These are phyloP conservation scores for Cryphonectria naterciae DNA, from an alignment of 2,329 filamentous ascomycete species.

Conservation along the genomic window DNA sequence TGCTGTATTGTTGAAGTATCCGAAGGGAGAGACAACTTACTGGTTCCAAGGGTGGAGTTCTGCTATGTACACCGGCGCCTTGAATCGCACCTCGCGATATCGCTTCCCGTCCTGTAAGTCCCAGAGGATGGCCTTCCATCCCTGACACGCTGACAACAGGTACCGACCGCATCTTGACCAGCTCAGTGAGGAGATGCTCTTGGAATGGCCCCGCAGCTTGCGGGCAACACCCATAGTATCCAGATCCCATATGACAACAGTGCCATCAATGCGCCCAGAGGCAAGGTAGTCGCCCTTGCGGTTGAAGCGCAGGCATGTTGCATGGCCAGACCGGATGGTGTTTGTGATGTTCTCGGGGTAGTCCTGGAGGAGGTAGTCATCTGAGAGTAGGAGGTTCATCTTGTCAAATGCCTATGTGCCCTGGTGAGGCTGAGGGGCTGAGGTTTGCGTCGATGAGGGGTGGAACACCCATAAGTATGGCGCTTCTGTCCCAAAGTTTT, in stretches of 20 bases:
- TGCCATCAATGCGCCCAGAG: slow-evolving; percentile 91
- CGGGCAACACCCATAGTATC: slow-evolving; percentile 96
- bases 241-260: slow-evolving; percentile 93
- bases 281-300: slow-evolving; percentile 93
- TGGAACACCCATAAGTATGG: not conserved
- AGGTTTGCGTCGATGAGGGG: not conserved
- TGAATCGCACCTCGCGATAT: slow-evolving; percentile 84
- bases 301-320: slow-evolving; percentile 80
- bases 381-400: slow-evolving; percentile 65
- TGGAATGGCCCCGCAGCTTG: slow-evolving; percentile 90
- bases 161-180: slow-evolving; percentile 94
- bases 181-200: slow-evolving; percentile 91
- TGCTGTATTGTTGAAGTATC: not conserved
- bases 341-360: slow-evolving; percentile 90
- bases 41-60: slow-evolving; percentile 91
- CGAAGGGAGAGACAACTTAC: slow-evolving; percentile 51
- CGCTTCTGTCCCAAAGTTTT: not conserved
- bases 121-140: slow-evolving; percentile 97
- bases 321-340: slow-evolving; percentile 75
- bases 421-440: slow-evolving; percentile 10
- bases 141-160: slow-evolving; percentile 88
- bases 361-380: slow-evolving; percentile 72
- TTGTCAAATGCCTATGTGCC: slow-evolving; percentile 13
- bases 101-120: slow-evolving; percentile 74
- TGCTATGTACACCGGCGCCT: slow-evolving; percentile 92